Percentiles rank a stretch among this genome's conserved stretches.
These are phyloP conservation scores for Wickerhamomyces sp. DNA, from an alignment of 1,139 yeast species.

Conservation along the genomic window DNA sequence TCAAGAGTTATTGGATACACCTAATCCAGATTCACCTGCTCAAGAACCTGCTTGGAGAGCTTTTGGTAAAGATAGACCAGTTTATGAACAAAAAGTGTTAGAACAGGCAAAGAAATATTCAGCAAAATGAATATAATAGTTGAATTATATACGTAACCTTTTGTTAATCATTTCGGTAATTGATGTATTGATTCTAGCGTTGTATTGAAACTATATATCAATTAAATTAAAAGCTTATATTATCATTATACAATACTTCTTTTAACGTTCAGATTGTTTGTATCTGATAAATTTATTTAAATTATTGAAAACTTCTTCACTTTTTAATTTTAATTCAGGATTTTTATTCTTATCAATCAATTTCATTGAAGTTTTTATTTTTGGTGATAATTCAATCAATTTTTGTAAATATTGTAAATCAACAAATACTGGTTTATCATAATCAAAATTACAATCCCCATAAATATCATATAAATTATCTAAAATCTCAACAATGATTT, in stretches of 20 bases:
- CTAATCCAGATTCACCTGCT: slow-evolving; percentile 95
- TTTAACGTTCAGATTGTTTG: slow-evolving; percentile 41
- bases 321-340: slow-evolving; percentile 52
- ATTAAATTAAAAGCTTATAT: too few species aligned
- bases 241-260: too few species aligned
- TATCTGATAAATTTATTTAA: slow-evolving; percentile 74
- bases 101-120: slow-evolving; percentile 80
- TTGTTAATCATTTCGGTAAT: background rate
- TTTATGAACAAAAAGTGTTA: slow-evolving; percentile 70
- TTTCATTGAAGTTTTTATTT: slow-evolving; percentile 46
- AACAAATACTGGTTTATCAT: slow-evolving; percentile 68
- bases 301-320: slow-evolving; percentile 65
- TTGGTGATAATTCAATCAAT: slow-evolving; percentile 42
- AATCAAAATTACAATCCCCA: slow-evolving; percentile 65
- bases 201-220: background rate
- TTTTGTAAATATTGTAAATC: slow-evolving; percentile 41
- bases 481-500: slow-evolving; percentile 52
- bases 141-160: background rate
- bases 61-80: slow-evolving; percentile 58
- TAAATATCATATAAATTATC: slow-evolving; percentile 73
- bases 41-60: slow-evolving; percentile 96
- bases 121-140: slow-evolving; percentile 23
- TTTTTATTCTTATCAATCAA: slow-evolving; percentile 63
- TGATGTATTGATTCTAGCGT: background rate
- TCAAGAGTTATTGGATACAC: slow-evolving; percentile 84